Evolutionary conservation across 129 eudicot genomes (phyloP), one percentile per base, ranked within the genome.

Genomic region (Calendula officinalis): DNA sequence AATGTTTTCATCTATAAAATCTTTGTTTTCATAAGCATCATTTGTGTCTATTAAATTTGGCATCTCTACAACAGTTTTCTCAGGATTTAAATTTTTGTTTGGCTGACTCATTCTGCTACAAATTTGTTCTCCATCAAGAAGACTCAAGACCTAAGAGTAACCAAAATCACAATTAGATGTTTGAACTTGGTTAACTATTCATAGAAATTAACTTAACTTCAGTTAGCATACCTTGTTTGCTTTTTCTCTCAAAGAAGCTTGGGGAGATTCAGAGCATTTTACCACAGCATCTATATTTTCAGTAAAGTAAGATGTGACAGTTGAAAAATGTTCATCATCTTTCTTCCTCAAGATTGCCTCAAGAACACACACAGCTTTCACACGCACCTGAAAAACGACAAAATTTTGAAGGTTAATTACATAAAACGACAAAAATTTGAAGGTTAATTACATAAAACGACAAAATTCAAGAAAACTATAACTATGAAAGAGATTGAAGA

Each of bases 261-360:
- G 98, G 13, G 98, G 98, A 62, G 98, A 92, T 68, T 92, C 98
- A 8, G 91, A 83, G 82, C 98, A 92, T 59, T 75, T 84, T 5
- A 83, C 67, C 45, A 92, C 84, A 6, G 42, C 76, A 69, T 92
- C 91, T 8, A 9, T 80, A 73, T 85, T 83, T 36, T 83, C 97
- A 56, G 67, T 52, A 48, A 89, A 89, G 73, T 80, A 83, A 15
- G 63, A 92, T 88, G 78, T 83, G 85, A 61, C 71, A 45, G 85
- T 66, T 52, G 74, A 38, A 32, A 60, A 38, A 56, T 61, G 66
- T 73, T 46, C 63, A 0, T 82, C 53, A 89, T 87, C 74, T 84
- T 89, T 46, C 80, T 85, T 92, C 74, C 98, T 85, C 85, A 92
- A 75, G 41, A 88, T 66, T 48, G 96, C 98, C 82, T 92, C 98